Evolutionary conservation across 805 yeast species (phyloP).

Genomic region (Candida pseudoglaebosa): DNA sequence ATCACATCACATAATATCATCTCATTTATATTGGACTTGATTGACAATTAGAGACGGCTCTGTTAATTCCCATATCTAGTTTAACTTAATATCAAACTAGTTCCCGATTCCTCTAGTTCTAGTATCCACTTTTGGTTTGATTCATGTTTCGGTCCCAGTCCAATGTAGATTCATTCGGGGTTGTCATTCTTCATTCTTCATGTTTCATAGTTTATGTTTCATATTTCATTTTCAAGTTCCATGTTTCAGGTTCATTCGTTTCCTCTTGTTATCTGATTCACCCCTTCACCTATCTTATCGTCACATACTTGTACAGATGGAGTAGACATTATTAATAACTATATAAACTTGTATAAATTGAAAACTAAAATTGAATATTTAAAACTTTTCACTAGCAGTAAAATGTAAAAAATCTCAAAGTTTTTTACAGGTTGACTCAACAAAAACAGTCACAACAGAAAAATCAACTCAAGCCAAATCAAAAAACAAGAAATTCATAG

Average conservation of each 20-base stretch:
- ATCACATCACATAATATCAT: too few species aligned
- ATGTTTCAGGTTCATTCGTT: neutral
- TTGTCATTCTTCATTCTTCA: neutral
- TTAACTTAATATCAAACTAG: too few species aligned
- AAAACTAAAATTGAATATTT: conserved; percentile 3
- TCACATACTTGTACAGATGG: conserved; percentile 87
- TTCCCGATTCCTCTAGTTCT: too few species aligned
- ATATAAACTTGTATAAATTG: conserved; percentile 6
- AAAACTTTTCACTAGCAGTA: neutral
- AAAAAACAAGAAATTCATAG: too few species aligned
- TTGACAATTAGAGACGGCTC: too few species aligned
- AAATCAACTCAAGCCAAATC: too few species aligned
- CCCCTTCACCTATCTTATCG: neutral
- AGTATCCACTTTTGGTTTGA: too few species aligned
- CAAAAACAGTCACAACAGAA: conserved; percentile 2
- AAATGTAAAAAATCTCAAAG: conserved; percentile 1
- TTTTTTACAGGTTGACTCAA: conserved; percentile 3
- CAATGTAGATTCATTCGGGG: too few species aligned
- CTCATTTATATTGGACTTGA: too few species aligned
- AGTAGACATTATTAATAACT: conserved; percentile 47
- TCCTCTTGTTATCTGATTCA: neutral
- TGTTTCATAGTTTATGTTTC: neutral
- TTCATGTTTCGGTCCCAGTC: too few species aligned
- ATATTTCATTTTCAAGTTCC: neutral
- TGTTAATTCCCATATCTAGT: too few species aligned